phyloP scores from a whole-genome alignment of 345 rosid species.

The Rhodomyrtus tomentosa region DNA sequence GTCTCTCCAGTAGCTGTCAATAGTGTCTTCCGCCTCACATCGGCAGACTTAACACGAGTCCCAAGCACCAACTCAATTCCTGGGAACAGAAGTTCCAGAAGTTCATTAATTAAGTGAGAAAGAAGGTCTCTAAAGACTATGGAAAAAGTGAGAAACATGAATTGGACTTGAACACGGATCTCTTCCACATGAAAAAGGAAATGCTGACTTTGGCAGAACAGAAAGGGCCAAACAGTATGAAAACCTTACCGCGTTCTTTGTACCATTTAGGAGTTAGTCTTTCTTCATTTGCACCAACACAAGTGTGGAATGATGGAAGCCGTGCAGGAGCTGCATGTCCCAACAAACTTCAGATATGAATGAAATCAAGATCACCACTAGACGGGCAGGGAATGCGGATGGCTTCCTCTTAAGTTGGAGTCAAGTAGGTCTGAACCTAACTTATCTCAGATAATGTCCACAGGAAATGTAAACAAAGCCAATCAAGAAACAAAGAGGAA shows the following conservation, averaged over 20 bases:
- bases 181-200: neutral
- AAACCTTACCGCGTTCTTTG: slow-evolving; percentile 65
- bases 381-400: neutral
- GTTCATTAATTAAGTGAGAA: neutral
- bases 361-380: neutral
- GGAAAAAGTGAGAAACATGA: neutral
- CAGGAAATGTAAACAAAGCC: neutral
- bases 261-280: slow-evolving; percentile 86
- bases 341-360: neutral
- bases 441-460: neutral
- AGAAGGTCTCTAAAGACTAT: neutral
- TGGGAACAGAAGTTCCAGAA: slow-evolving; percentile 13
- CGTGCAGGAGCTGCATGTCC: slow-evolving; percentile 68
- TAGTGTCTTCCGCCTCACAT: slow-evolving; percentile 77
- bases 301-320: slow-evolving; percentile 96
- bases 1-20: slow-evolving; percentile 90
- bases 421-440: neutral
- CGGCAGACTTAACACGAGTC: slow-evolving; percentile 83
- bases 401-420: neutral
- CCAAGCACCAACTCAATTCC: slow-evolving; percentile 95
- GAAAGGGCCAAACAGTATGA: neutral
- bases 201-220: neutral
- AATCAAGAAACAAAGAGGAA: neutral
- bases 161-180: neutral
- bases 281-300: slow-evolving; percentile 92